Evolutionary conservation across 768 basidiomycete species (phyloP), one percentile per base, ranked within the genome.

Genomic region (Rhodosporidiobolus sp.): DNA sequence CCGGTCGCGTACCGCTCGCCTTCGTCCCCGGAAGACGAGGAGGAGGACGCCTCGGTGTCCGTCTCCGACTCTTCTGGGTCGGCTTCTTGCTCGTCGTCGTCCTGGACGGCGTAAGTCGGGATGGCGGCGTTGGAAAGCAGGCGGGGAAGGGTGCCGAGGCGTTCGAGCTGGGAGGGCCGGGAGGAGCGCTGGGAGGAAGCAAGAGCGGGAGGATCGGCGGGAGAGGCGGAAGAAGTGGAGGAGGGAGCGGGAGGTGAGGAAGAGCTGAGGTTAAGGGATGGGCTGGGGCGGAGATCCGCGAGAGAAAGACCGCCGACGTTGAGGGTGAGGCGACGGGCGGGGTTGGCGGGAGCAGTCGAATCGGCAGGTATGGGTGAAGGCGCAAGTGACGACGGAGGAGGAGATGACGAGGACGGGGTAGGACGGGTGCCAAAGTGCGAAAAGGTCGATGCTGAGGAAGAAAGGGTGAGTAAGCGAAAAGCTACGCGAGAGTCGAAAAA

Each of bases 51-150:
- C 30, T 67, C 71, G 14, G 56, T 61, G 8, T 82, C 81, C 67
- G 81, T 70, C 49, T 75, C 73, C 32, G 79, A 75, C 65, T 81
- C 79, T 45, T 81, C 77, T 22, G 80, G 79, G 65, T 82, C 81
- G 22, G 75, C 73, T 73, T 82, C 81, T 71, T 82, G 79, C 73
- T 82, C 81, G 74, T 53, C 68, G 5, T 62, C 69, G 19, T 22
- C 67, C 22, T n/a, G 32, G 1, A 28, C 22, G 16, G 20, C 60
- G 35, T 62, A 34, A 2, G 32, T 57, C 2, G 69, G 38, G 14
- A 75, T 49, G 10, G 34, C 63, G 43, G 56, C 35, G 30, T 22
- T 53, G 19, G 74, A 75, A 10, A 75, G 49, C 1, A 75, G 63
- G 3, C 74, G 74, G 14, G 74, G 74, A 1, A 75, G 53, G 4